Base-by-base conservation (phyloP, 805 yeast species). In the Pichia deserticola region DNA sequence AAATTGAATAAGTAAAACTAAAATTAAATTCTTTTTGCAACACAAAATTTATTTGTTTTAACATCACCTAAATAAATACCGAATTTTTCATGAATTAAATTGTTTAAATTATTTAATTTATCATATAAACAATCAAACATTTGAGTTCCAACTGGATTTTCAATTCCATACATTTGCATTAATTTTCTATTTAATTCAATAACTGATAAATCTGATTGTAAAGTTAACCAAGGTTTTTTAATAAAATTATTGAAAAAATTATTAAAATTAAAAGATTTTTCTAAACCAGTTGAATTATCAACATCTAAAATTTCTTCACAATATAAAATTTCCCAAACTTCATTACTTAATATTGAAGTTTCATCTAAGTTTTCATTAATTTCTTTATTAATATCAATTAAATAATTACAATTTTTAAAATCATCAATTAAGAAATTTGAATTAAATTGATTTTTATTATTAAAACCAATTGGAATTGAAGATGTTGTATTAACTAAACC, bases 371-470 rank as follows among this genome's bases (percentile, higher is more conserved):
- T 36, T 52, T 79, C 86, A 28, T 76, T 78, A 20, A 70, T 75
- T 1, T 76, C 72, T 49, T 73, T 70, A 42, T 73, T 66, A 40
- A 83, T 74, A 64, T 90, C 97, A 40, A 90, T 68, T 49, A 78
- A 77, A 58, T 76, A 89, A 53, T 84, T 82, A 67, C 98, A 90
- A 7, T 67, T 55, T 0, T 65, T 67, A 34, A 7, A 7, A 9
- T 79, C 64, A 2, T 69, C 62, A 9, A 73, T 65, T 4, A 87
- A 66, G 55, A 84, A 82, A 10, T 76, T 76, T 2, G 70, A 66
- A 44, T 86, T 89, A 59, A 80, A 89, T 41, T 66, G 51, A 61
- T 92, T 90, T 57, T 72, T 68, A 58, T 89, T 83, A 61, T 92
- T 90, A 89, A 88, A 86, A 5, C 82, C 78, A 1, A 55, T 44